Percentiles rank a stretch among this genome's conserved stretches.
phyloP scores from a whole-genome alignment of 116 monocot genomes.

The Iris pallida region DNA sequence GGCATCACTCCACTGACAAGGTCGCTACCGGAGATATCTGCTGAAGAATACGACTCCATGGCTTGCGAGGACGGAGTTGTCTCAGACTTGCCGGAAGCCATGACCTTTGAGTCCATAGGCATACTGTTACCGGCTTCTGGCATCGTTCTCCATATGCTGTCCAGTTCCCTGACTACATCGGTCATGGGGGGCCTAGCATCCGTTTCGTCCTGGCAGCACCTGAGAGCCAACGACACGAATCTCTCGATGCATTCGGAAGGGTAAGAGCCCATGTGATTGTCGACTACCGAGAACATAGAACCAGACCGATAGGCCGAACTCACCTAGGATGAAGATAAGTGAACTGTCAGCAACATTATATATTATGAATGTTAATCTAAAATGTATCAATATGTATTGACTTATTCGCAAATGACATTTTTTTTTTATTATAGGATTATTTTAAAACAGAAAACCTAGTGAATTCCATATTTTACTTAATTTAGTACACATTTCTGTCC shows the following conservation, averaged over 20 bases:
- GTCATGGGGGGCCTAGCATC: conserved; percentile 80
- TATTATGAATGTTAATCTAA: too few species aligned
- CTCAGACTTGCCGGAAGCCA: conserved; percentile 11
- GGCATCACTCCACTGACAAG: conserved; percentile 60
- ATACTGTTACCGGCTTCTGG: conserved; percentile 31
- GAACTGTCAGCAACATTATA: not conserved
- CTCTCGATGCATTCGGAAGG: conserved; percentile 71
- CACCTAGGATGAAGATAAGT: conserved; percentile 35
- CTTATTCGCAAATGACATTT: too few species aligned
- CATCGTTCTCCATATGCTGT: conserved; percentile 54
- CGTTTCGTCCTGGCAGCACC: conserved; percentile 81
- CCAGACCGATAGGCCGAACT: conserved; percentile 54
- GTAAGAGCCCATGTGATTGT: conserved; percentile 72
- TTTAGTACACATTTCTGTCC: too few species aligned
- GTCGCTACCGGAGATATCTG: conserved; percentile 60
- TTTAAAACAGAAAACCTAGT: too few species aligned
- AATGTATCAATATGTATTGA: too few species aligned
- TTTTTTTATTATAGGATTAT: too few species aligned
- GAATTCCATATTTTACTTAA: too few species aligned
- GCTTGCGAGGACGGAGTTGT: conserved; percentile 28
- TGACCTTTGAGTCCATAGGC: conserved; percentile 27
- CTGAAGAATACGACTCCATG: conserved; percentile 24
- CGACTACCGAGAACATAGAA: conserved; percentile 57
- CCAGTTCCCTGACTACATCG: conserved; percentile 86
- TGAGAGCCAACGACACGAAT: conserved; percentile 64